Percentiles rank a stretch among this genome's conserved stretches.
Conservation (phyloP, 129 eudicot species). For the Lactuca sativa region DNA sequence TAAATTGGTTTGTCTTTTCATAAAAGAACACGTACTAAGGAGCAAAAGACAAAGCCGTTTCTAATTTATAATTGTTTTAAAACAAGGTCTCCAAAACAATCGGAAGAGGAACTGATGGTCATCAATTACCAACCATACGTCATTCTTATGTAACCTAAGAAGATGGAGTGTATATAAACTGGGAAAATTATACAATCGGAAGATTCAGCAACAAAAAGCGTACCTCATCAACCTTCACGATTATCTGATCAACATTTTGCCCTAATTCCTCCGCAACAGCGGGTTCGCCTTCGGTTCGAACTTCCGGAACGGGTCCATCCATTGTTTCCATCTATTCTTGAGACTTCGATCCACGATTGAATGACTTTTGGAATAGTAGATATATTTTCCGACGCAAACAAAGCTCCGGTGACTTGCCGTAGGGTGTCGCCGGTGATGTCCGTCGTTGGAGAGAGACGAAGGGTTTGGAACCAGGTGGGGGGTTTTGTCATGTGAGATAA, state of each 20-base stretch:
- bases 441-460: slow-evolving; percentile 27
- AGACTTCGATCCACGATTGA: neutral
- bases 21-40: slow-evolving; percentile 6
- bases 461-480: slow-evolving; percentile 32
- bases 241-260: slow-evolving; percentile 49
- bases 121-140: slow-evolving; percentile 11
- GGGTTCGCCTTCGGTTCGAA: slow-evolving; percentile 35
- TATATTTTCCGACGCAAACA: neutral
- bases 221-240: slow-evolving; percentile 56
- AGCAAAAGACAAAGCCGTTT: slow-evolving; percentile 32
- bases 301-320: slow-evolving; percentile 27
- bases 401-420: slow-evolving; percentile 28
- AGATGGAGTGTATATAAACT: slow-evolving; percentile 4
- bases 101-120: slow-evolving; percentile 15
- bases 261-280: slow-evolving; percentile 44
- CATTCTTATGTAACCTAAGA: slow-evolving; percentile 6
- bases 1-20: slow-evolving; percentile 1
- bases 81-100: slow-evolving; percentile 15
- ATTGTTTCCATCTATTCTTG: slow-evolving; percentile 22
- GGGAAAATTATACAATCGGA: slow-evolving; percentile 5
- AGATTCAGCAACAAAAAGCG: slow-evolving; percentile 7
- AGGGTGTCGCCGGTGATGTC: slow-evolving; percentile 25
- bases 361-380: neutral
- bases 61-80: neutral
- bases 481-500: slow-evolving; percentile 21